Evolutionary conservation across 164 flowering plant genomes (phyloP).

Genomic region (Piper longum): DNA sequence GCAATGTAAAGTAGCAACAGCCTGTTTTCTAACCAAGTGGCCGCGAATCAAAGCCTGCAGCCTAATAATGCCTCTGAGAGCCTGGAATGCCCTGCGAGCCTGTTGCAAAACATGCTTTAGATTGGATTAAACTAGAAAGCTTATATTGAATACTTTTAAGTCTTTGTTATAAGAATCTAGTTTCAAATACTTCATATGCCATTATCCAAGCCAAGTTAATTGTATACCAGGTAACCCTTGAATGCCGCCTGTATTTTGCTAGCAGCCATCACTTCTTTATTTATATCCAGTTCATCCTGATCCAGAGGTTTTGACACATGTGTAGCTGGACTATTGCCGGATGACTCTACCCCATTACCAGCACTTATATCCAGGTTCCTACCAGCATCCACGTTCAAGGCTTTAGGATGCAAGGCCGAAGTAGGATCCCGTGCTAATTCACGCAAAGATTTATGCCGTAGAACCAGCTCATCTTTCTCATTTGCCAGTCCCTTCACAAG

Average conservation of each 20-base stretch:
- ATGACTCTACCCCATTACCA: slow-evolving; percentile 3
- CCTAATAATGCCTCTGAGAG: slow-evolving; percentile 91
- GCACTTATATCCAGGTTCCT: slow-evolving; percentile 16
- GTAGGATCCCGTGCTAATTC: slow-evolving; percentile 13
- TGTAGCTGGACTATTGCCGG: too few species aligned
- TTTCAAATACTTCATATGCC: too few species aligned
- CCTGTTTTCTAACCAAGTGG: slow-evolving; percentile 83
- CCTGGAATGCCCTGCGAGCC: slow-evolving; percentile 93
- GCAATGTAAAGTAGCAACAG: slow-evolving; percentile 54
- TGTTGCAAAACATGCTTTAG: slow-evolving; percentile 10
- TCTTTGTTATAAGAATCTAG: not conserved
- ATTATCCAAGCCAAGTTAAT: not conserved
- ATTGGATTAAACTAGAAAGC: not conserved
- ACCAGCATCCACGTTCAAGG: slow-evolving; percentile 1
- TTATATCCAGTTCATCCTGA: slow-evolving; percentile 25
- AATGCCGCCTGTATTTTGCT: slow-evolving; percentile 70
- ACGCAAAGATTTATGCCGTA: slow-evolving; percentile 17
- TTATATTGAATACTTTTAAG: too few species aligned
- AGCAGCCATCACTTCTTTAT: slow-evolving; percentile 47
- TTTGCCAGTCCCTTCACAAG: slow-evolving; percentile 18
- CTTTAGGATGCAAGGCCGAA: slow-evolving; percentile 10
- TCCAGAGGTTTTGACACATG: slow-evolving; percentile 5
- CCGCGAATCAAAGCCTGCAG: slow-evolving; percentile 92
- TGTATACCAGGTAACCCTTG: slow-evolving; percentile 74
- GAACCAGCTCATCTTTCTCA: slow-evolving; percentile 21